Base-by-base conservation (phyloP, 2,329 filamentous ascomycete genomes). In the Aureobasidium sp. region DNA sequence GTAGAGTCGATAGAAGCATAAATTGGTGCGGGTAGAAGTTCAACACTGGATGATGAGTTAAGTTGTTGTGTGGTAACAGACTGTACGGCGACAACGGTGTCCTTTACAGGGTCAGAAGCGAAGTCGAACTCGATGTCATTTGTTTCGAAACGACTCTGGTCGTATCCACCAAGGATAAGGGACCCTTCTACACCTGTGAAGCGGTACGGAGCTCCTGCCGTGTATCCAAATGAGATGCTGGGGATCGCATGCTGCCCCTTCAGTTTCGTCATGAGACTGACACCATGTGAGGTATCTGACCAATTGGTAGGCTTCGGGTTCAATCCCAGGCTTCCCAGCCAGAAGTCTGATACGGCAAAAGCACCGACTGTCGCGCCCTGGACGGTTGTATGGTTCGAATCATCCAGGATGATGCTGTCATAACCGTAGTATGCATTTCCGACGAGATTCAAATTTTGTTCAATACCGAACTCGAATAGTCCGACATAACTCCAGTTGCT, bases 151-250 rank as follows among this genome's bases (percentile, higher is more conserved):
- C 86, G 81, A 47, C 82, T 80, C 13, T 78, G 72, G 70, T 91
- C 88, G 69, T 87, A 90, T 32, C 89, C 88, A 26, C 89, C 88
- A 10, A 91, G 75, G 0, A 85, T 88, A 50, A 91, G 73, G 34
- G 76, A 78, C 15, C 70, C 73, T 10, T 74, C 70, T n/a, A 76
- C 71, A 8, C 70, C 71, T 2, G 41, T 39, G 36, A 41, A 61
- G 46, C 86, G 80, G 69, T 91, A 91, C 64, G 82, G 81, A n/a
- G 87, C 87, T 17, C 89, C 89, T 44, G 88, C 88, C 3, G 88
- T 91, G 71, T 87, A 91, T 57, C 86, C 87, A 70, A 88, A 91
- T 46, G 86, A 89, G 65, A 89, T 79, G 70, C 88, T 90, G 1
- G 87, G 85, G 52, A 91, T 88, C 62, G 75, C 76, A 9, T 82